Evolutionary conservation across 495 filamentous ascomycete genomes (phyloP).

Genomic region (Penicillium chermesinum): DNA sequence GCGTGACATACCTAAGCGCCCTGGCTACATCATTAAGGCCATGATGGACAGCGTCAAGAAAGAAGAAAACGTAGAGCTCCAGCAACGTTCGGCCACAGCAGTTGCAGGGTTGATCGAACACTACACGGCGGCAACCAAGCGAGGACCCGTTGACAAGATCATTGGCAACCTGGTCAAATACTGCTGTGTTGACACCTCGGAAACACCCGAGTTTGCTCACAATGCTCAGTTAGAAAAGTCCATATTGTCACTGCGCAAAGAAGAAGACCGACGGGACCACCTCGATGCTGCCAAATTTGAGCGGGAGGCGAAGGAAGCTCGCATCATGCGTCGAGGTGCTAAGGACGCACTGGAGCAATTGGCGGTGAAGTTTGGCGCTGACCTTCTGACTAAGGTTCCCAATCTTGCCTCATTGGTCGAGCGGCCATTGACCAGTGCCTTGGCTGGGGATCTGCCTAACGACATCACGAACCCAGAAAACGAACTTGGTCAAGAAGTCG

Average conservation of each 20-base stretch:
- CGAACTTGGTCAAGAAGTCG: constrained; percentile 79
- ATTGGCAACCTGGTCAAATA: constrained; percentile 92
- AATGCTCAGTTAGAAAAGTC: constrained; percentile 69
- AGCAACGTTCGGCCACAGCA: constrained; percentile 78
- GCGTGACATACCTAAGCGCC: constrained; percentile 81
- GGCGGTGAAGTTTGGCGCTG: constrained; percentile 65
- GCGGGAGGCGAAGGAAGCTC: constrained; percentile 74
- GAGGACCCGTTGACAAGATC: constrained; percentile 85
- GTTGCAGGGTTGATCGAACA: constrained; percentile 80
- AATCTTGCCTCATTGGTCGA: constrained; percentile 76
- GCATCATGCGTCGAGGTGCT: constrained; percentile 84
- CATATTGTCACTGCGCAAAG: constrained; percentile 88
- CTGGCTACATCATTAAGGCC: constrained; percentile 80
- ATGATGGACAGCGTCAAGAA: constrained; percentile 98
- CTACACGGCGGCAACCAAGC: constrained; percentile 69
- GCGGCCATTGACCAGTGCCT: constrained; percentile 66
- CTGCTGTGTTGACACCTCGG: constrained; percentile 92
- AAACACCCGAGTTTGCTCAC: constrained; percentile 87
- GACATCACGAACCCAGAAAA: constrained; percentile 63
- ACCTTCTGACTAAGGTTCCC: constrained; percentile 73
- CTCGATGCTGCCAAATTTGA: constrained; percentile 85
- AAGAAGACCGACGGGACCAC: constrained; percentile 92
- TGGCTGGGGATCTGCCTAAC: constrained; percentile 64
- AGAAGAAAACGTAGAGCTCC: constrained; percentile 87
- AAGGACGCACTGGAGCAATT: constrained; percentile 93